These are phyloP conservation scores for Coffea canephora DNA, from an alignment of 257 asterid genomes.

Conservation along the genomic window DNA sequence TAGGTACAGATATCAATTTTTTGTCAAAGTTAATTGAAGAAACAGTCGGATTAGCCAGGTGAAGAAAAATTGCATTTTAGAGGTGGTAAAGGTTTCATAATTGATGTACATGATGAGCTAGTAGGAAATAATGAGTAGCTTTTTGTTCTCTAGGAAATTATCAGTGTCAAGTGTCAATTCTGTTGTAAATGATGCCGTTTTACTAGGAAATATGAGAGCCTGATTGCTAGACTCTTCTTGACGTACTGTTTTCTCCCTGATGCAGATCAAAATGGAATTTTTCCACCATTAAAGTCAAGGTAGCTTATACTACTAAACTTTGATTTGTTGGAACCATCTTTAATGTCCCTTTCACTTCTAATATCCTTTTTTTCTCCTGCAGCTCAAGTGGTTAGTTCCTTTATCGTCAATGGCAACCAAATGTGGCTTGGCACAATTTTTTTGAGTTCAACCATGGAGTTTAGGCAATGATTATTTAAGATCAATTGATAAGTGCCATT, in stretches of 20 bases:
- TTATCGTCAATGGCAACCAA: conserved; percentile 16
- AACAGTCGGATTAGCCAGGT: not conserved
- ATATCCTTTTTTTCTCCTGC: conserved; percentile 38
- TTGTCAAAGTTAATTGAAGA: not conserved
- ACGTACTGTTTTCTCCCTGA: conserved; percentile 21
- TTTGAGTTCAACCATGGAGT: conserved; percentile 18
- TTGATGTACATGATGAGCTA: not conserved
- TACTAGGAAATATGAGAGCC: not conserved
- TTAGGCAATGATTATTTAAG: not conserved
- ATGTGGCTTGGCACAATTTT: conserved; percentile 11
- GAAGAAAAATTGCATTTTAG: not conserved
- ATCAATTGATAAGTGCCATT: conserved; percentile 20
- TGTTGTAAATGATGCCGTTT: not conserved
- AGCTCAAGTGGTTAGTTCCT: conserved; percentile 72
- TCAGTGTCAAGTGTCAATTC: not conserved
- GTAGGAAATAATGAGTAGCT: not conserved
- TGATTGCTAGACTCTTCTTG: conserved; percentile 11
- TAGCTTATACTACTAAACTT: conserved; percentile 19
- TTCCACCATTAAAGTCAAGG: conserved; percentile 71
- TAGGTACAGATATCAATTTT: not conserved
- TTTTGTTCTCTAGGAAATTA: not conserved
- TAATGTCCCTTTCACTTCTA: conserved; percentile 19
- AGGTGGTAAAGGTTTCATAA: not conserved
- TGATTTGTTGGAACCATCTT: not conserved
- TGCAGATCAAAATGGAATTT: conserved; percentile 86